These are phyloP conservation scores for Arachis monticola DNA, from an alignment of 331 rosid genomes.

Conservation along the genomic window DNA sequence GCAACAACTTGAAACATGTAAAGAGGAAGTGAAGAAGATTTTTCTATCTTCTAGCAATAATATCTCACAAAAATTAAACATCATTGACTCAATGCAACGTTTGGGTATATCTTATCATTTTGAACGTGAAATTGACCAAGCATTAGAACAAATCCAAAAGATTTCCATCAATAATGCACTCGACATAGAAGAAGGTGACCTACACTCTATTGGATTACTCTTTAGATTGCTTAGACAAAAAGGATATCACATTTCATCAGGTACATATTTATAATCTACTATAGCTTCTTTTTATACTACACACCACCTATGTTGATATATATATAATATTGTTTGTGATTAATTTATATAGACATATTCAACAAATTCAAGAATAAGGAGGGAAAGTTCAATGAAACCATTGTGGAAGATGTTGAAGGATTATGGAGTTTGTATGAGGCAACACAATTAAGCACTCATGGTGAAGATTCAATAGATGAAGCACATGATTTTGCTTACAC, in stretches of 20 bases:
- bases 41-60: neutral
- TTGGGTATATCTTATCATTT: constrained; percentile 31
- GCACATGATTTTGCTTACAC: constrained; percentile 21
- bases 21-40: constrained; percentile 11
- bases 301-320: too few species aligned
- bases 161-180: neutral
- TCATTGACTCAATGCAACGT: constrained; percentile 39
- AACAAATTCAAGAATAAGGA: constrained; percentile 31
- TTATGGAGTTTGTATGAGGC: constrained; percentile 45
- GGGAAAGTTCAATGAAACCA: constrained; percentile 26
- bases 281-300: too few species aligned
- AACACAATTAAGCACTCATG: constrained; percentile 29
- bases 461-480: constrained; percentile 39
- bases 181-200: neutral
- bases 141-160: neutral
- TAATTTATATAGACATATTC: constrained; percentile 21
- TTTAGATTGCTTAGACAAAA: constrained; percentile 45
- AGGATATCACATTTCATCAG: constrained; percentile 26
- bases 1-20: neutral
- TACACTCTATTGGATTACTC: constrained; percentile 20
- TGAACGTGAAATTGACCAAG: constrained; percentile 25
- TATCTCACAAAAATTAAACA: constrained; percentile 25
- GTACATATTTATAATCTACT: neutral
- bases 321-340: too few species aligned
- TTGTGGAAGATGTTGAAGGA: constrained; percentile 28